Evolutionary conservation across 1,139 yeast species (phyloP).

Genomic region (Zygosaccharomyces pseudobailii): DNA sequence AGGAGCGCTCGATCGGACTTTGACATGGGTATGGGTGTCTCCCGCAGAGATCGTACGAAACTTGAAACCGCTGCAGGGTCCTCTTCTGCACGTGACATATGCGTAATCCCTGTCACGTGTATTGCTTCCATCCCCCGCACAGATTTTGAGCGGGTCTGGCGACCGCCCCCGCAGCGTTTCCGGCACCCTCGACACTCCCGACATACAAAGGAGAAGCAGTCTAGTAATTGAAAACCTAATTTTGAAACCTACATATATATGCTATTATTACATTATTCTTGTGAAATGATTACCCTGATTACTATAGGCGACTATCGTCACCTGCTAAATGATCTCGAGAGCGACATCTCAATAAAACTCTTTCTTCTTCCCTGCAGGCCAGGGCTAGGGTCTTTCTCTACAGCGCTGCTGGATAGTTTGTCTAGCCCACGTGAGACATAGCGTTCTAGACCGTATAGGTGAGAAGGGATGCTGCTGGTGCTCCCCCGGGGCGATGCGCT

Average conservation of each 20-base stretch:
- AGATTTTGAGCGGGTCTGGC: too few relatives aligned
- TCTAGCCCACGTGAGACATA: slow-evolving; percentile 29
- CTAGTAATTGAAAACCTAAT: not conserved
- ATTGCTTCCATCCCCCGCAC: too few relatives aligned
- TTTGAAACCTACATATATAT: not conserved
- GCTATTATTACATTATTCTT: not conserved
- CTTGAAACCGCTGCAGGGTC: too few relatives aligned
- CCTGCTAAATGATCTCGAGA: slow-evolving; percentile 20
- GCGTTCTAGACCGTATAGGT: slow-evolving; percentile 29
- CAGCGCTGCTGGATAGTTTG: slow-evolving; percentile 16
- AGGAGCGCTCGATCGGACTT: not conserved
- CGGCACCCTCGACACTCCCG: too few relatives aligned
- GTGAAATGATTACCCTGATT: too few relatives aligned
- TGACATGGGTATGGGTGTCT: not conserved
- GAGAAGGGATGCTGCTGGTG: slow-evolving; percentile 30
- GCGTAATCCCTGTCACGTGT: too few relatives aligned
- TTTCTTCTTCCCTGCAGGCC: slow-evolving; percentile 12
- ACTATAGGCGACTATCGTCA: not conserved
- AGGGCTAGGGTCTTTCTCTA: not conserved
- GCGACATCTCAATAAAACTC: slow-evolving; percentile 26
- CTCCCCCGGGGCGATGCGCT: slow-evolving; percentile 9
- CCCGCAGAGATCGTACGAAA: too few relatives aligned
- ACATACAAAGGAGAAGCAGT: not conserved
- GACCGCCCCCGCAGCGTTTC: too few relatives aligned
- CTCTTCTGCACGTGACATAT: too few relatives aligned